A percentile compares a stretch with the other conserved stretches of the same genome.
Evolutionary conservation across 805 yeast genomes (phyloP).

Genomic region (Starmerella stigmatis): DNA sequence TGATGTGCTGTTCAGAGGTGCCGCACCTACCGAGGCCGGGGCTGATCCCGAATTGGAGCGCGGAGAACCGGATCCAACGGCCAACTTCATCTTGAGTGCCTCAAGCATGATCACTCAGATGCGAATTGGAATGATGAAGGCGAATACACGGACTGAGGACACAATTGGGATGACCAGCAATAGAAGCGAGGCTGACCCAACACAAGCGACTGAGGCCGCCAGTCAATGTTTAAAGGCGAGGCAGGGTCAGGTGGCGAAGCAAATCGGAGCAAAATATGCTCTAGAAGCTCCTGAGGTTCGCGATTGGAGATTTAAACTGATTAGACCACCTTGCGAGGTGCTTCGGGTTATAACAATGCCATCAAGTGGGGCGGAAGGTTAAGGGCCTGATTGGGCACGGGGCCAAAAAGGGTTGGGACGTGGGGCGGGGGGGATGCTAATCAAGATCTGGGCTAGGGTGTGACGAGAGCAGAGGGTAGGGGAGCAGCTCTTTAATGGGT

Average conservation of each 20-base stretch:
- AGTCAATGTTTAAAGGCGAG: too few relatives aligned
- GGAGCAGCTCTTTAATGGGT: too few relatives aligned
- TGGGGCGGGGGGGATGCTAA: background rate
- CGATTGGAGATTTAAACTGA: background rate
- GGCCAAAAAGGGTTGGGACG: too few relatives aligned
- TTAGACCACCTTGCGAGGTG: background rate
- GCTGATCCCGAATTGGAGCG: conserved; percentile 2
- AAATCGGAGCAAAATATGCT: too few relatives aligned
- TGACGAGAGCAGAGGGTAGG: too few relatives aligned
- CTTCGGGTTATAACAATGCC: background rate
- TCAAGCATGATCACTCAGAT: conserved; percentile 1
- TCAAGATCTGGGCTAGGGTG: conserved; percentile 1
- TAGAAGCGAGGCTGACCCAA: background rate
- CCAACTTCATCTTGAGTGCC: conserved; percentile 3
- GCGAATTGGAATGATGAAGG: too few relatives aligned
- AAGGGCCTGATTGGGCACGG: conserved; percentile 4
- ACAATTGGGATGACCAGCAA: background rate
- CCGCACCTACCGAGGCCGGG: background rate
- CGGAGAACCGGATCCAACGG: conserved; percentile 5
- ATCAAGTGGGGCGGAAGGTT: conserved; percentile 6
- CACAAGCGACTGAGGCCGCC: too few relatives aligned
- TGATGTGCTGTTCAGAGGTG: background rate
- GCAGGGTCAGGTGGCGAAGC: too few relatives aligned
- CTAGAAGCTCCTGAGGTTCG: too few relatives aligned
- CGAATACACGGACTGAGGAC: too few relatives aligned